Percentiles rank a stretch among this genome's conserved stretches.
Conservation (phyloP, 225 moss, liverwort and hornwort species). For the Climacium dendroides region DNA sequence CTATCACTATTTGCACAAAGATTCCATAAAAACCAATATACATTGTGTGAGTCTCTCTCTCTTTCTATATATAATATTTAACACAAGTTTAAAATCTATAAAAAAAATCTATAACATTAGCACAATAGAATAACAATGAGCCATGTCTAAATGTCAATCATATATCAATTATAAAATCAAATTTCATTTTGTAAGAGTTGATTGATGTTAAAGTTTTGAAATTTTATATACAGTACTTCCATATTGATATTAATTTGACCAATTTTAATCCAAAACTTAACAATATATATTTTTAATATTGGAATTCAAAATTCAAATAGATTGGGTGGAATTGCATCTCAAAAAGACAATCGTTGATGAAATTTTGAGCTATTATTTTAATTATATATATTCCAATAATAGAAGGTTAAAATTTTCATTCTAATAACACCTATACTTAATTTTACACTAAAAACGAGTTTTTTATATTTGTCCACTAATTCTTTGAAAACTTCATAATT, state of each 20-base stretch:
- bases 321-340: no score
- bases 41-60: no score
- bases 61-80: no score
- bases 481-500: no score
- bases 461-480: no score
- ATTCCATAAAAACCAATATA: not conserved
- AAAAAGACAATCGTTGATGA: no score
- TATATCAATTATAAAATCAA: not conserved
- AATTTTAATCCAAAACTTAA: not conserved
- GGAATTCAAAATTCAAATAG: no score
- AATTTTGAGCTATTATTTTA: no score
- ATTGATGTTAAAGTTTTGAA: not conserved
- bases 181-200: not conserved
- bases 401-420: no score
- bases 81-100: not conserved
- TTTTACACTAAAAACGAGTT: no score
- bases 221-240: not conserved
- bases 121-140: not conserved
- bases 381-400: no score
- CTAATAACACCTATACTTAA: not conserved
- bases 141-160: not conserved
- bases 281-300: no score
- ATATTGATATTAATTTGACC: not conserved
- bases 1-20: not conserved
- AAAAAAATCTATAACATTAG: not conserved